Base-by-base conservation (phyloP, 2,329 filamentous ascomycete genomes). In the Diaporthe citriasiana region DNA sequence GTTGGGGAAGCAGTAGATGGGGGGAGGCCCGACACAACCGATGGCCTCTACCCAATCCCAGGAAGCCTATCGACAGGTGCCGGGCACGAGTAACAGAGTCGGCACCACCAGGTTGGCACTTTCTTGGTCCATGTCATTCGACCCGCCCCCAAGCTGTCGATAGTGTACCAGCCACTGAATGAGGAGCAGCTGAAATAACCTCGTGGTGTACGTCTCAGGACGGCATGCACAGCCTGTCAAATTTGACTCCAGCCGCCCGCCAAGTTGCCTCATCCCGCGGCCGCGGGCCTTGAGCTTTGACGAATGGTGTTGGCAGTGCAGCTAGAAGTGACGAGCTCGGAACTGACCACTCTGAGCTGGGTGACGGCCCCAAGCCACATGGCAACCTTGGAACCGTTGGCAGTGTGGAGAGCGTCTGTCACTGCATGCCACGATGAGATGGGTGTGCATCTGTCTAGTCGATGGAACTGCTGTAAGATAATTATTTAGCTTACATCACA, bases 331-430 rank as follows among this genome's bases (percentile, higher is more conserved):
- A 68, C 33, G n/a, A 40, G 45, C 45, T 38, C 30, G 27, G 22
- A 27, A 27, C 13, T 33, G 55, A n/a, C 55, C 69, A 35, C 30
- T 53, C 15, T 17, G 55, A 27, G 30, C 50, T 30, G 38, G 38
- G 50, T 68, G 72, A 68, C 59, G 68, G 68, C 72, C 72, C 72
- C 69, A 77, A 65, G 76, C 69, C 69, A 71, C 69, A 71, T 71
- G 69, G 53, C 30, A 51, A 38, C 47, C 33, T 65, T 38, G 68
- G 22, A 70, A 70, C 40, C 53, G 42, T 63, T 50, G 57, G 56
- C 56, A 51, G n/a, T 42, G 45, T 53, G 63, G 63, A 68, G 63
- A 68, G 47, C 19, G 45, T 33, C 27, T 17, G 30, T 38, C 13
- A n/a, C 13, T 38, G 45, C 30, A 38, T 51, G 63, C 40, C 27